Evolutionary conservation across 768 basidiomycete species (phyloP).

Genomic region (Suillus tomentosus): DNA sequence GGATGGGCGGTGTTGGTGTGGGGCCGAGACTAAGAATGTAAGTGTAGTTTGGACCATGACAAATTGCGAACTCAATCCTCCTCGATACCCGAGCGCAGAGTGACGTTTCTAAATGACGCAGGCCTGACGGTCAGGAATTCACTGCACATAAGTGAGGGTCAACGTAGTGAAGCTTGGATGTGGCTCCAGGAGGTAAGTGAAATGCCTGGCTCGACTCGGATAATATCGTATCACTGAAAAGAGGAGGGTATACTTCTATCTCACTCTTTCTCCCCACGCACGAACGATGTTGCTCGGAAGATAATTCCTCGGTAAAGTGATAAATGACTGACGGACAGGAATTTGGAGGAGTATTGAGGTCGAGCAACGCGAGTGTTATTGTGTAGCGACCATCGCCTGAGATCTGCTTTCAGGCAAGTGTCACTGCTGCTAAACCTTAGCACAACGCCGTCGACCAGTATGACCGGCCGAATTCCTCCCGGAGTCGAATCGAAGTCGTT

Average conservation of each 20-base stretch:
- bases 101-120: slow-evolving; percentile 75
- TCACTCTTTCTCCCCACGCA: slow-evolving; percentile 85
- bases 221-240: slow-evolving; percentile 46
- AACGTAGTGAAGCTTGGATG: slow-evolving; percentile 51
- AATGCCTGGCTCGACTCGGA: slow-evolving; percentile 49
- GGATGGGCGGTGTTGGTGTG: not conserved
- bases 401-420: slow-evolving; percentile 68
- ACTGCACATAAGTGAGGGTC: slow-evolving; percentile 44
- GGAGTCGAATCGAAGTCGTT: too few relatives aligned
- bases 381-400: slow-evolving; percentile 64
- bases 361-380: slow-evolving; percentile 79
- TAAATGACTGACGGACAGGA: slow-evolving; percentile 57
- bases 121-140: slow-evolving; percentile 42
- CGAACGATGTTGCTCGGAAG: slow-evolving; percentile 70
- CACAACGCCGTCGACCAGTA: too few relatives aligned
- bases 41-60: slow-evolving; percentile 43
- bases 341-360: slow-evolving; percentile 59
- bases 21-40: not conserved
- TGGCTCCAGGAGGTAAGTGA: slow-evolving; percentile 69
- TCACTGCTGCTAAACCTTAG: slow-evolving; percentile 56
- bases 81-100: slow-evolving; percentile 64
- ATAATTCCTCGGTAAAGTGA: slow-evolving; percentile 57
- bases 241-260: slow-evolving; percentile 74
- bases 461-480: too few relatives aligned
- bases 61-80: slow-evolving; percentile 45